phyloP scores from a whole-genome alignment of 257 asterid genomes.

The Sherardia arvensis region DNA sequence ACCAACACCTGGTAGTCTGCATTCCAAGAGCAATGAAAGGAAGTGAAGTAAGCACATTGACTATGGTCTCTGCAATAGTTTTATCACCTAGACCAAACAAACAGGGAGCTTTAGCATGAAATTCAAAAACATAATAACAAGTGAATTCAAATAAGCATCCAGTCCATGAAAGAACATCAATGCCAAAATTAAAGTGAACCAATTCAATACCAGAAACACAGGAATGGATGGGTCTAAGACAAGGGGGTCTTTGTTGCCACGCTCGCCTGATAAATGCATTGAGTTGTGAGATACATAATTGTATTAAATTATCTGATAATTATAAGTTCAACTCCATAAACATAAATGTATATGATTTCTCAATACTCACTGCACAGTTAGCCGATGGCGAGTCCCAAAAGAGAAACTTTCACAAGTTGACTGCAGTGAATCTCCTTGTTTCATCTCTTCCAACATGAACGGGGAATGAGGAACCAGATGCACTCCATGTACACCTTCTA shows the following conservation, averaged over 20 bases:
- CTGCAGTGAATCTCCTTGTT: slow-evolving; percentile 36
- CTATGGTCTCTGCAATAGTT: slow-evolving; percentile 51
- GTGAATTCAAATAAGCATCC: slow-evolving; percentile 2
- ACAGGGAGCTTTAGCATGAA: too few relatives aligned
- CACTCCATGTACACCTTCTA: slow-evolving; percentile 63
- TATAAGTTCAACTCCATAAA: background rate
- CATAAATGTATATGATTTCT: background rate
- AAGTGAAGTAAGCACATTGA: slow-evolving; percentile 78
- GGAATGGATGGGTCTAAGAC: slow-evolving; percentile 66
- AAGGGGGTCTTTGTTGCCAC: slow-evolving; percentile 79
- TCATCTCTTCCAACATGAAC: slow-evolving; percentile 50
- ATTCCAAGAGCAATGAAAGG: slow-evolving; percentile 83
- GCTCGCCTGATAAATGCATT: slow-evolving; percentile 41
- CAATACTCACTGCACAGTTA: slow-evolving; percentile 46
- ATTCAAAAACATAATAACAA: background rate
- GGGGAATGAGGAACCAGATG: slow-evolving; percentile 71
- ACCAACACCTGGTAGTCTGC: slow-evolving; percentile 62
- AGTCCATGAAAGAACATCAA: background rate
- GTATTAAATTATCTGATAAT: background rate
- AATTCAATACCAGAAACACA: slow-evolving; percentile 38
- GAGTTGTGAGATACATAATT: background rate
- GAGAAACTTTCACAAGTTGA: slow-evolving; percentile 23
- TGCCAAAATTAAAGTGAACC: background rate
- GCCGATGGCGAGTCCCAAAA: slow-evolving; percentile 31
- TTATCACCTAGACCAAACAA: slow-evolving; percentile 48